These are phyloP conservation scores for Penicillium pancosmium DNA, from an alignment of 495 filamentous ascomycete species.

Conservation along the genomic window DNA sequence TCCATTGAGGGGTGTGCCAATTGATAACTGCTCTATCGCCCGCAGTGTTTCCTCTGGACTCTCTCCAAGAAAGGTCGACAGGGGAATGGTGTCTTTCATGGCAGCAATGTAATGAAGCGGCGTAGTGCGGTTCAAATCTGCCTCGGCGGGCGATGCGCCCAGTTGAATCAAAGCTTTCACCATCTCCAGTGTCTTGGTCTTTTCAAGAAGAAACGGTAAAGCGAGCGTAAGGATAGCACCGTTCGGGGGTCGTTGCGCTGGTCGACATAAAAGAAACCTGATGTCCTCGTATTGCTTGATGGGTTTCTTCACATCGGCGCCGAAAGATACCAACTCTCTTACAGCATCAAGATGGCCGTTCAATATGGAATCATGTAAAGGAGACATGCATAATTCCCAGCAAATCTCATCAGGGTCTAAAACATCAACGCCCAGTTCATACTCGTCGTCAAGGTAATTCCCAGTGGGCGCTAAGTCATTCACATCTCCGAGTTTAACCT, in stretches of 20 bases:
- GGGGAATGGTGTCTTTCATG: background rate
- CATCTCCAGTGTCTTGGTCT: background rate
- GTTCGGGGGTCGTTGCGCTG: background rate
- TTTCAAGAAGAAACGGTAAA: background rate
- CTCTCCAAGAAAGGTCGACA: background rate
- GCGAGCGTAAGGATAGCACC: background rate
- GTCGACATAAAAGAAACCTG: background rate
- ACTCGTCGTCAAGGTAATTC: conserved; percentile 1
- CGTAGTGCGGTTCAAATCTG: conserved; percentile 2
- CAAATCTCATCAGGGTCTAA: background rate
- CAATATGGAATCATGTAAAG: background rate
- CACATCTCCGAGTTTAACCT: background rate
- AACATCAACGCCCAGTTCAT: background rate
- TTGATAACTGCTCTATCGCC: background rate
- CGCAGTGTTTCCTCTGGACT: background rate
- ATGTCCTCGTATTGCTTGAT: conserved; percentile 1
- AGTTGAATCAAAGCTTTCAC: background rate
- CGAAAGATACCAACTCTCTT: conserved; percentile 4
- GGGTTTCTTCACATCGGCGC: background rate
- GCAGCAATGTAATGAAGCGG: background rate
- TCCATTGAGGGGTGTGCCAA: background rate
- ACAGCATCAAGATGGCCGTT: background rate
- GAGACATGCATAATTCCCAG: background rate
- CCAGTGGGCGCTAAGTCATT: background rate
- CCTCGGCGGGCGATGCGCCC: background rate